Conservation (phyloP, 2,329 filamentous ascomycete species). For the Fusarium transvaalense region DNA sequence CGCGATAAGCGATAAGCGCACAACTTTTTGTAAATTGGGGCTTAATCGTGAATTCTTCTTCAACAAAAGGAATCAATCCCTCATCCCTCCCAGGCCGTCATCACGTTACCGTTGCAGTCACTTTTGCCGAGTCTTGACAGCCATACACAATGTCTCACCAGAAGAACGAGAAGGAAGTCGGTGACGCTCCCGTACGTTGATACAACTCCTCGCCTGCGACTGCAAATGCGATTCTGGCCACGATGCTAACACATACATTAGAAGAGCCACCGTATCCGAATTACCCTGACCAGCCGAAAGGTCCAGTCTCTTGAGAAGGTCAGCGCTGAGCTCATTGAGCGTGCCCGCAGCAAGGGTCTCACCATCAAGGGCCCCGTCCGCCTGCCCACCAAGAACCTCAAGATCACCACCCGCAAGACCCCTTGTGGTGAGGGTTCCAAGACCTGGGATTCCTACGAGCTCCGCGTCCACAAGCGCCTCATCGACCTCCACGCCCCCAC, state of each 20-base stretch:
- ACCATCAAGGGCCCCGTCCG: slow-evolving; percentile 98
- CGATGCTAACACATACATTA: slow-evolving; percentile 51
- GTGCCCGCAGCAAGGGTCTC: slow-evolving; percentile 98
- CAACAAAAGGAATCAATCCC: slow-evolving; percentile 41
- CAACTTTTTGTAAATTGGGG: slow-evolving; percentile 38
- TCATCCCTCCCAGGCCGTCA: slow-evolving; percentile 64
- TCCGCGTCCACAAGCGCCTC: slow-evolving; percentile 99
- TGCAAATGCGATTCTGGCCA: slow-evolving; percentile 4
- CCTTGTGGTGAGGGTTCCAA: slow-evolving; percentile 99
- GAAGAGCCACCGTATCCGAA: slow-evolving; percentile 98
- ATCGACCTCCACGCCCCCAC: slow-evolving; percentile 98
- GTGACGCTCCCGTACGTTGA: slow-evolving; percentile 81
- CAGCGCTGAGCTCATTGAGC: slow-evolving; percentile 97
- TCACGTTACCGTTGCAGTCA: slow-evolving; percentile 79
- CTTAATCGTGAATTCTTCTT: slow-evolving; percentile 30
- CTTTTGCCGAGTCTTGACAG: slow-evolving; percentile 83
- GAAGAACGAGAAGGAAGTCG: slow-evolving; percentile 94
- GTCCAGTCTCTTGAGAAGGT: slow-evolving; percentile 97
- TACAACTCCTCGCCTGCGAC: background rate
- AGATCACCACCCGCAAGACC: slow-evolving; percentile 98
- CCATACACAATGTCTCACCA: slow-evolving; percentile 86
- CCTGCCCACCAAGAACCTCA: slow-evolving; percentile 95
- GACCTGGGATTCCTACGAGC: slow-evolving; percentile 99
- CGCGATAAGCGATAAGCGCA: slow-evolving; percentile 39
- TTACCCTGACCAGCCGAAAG: slow-evolving; percentile 96